These are phyloP conservation scores for Asterophora lycoperdoides DNA, from an alignment of 768 basidiomycete species.

Conservation along the genomic window DNA sequence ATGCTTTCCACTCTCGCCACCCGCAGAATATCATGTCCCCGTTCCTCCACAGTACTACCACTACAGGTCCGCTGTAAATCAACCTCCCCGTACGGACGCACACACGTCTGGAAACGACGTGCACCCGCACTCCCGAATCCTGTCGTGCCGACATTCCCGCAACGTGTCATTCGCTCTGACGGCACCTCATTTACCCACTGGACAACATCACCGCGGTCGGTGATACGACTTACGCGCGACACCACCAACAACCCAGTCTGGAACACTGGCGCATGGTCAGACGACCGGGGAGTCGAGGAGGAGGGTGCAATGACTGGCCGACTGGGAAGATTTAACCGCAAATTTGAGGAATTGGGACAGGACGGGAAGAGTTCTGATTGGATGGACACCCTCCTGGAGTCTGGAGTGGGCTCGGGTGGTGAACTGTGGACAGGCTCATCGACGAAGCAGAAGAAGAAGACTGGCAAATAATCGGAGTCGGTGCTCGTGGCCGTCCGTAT, in stretches of 20 bases:
- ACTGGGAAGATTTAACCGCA: slow-evolving; percentile 73
- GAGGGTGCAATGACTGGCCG: slow-evolving; percentile 72
- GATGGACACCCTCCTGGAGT: slow-evolving; percentile 26
- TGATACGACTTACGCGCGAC: slow-evolving; percentile 77
- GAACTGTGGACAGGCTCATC: slow-evolving; percentile 10
- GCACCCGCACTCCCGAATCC: slow-evolving; percentile 72
- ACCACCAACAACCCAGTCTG: slow-evolving; percentile 87
- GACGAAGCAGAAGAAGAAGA: slow-evolving; percentile 13
- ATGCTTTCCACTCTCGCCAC: too few species aligned
- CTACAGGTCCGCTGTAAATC: slow-evolving; percentile 44
- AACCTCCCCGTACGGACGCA: slow-evolving; percentile 75
- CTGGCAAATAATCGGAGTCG: background rate
- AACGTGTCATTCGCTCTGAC: slow-evolving; percentile 81
- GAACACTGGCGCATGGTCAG: slow-evolving; percentile 60
- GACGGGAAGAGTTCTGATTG: slow-evolving; percentile 31
- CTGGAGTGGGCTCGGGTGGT: slow-evolving; percentile 10
- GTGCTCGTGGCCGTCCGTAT: background rate
- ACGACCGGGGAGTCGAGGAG: slow-evolving; percentile 54
- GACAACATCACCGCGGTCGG: slow-evolving; percentile 81
- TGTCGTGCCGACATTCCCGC: slow-evolving; percentile 80
- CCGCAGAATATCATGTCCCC: too few species aligned
- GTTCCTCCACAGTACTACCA: background rate
- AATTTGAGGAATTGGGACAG: slow-evolving; percentile 52
- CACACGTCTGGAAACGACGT: slow-evolving; percentile 78
- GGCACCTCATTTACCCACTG: slow-evolving; percentile 85